Evolutionary conservation across 78 protist genomes (phyloP), one percentile per base, ranked within the genome.

Genomic region (Diacronema lutheri): DNA sequence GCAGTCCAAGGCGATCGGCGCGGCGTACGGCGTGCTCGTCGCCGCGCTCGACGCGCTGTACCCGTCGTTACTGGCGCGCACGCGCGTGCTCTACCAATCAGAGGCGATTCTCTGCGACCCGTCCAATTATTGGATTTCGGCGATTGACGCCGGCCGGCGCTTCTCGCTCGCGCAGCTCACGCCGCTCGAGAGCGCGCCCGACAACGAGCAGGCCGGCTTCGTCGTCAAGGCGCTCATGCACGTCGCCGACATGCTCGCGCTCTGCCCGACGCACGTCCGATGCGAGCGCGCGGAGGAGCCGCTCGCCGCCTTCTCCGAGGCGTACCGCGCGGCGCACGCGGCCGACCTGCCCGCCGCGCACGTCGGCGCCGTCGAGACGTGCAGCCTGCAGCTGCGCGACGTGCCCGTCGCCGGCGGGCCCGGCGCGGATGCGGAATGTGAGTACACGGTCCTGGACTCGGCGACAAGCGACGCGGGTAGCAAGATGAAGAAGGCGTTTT

Each of bases 401-500:
- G 7, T 14, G 40, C 79, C 26, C 38, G 5, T 9, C 23, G 58
- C 46, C 37, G 46, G 10, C 38, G 46, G 14, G n/a, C 14, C n/a
- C 46, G 46, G 2, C 26, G 73, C 37, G 14, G 79, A 71, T 37
- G 23, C 14, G 37, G 79, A 71, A 0, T 56, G n/a, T 1, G 79
- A 71, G 79, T 56, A 38, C 33, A 1, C 41, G 16, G 50, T 71
- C 21, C 58, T 71, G 4, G 79, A 71, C 79, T 0, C 16, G 35
- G 58, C 31, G 26, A 60, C 69, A 3, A 7, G 16, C 37, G 88
- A 85, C 76, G 83, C 64, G 33, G 66, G 66, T 64, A 86, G 86
- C 66, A 96, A 96, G 90, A 87, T 96, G 86, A 87, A 81, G 61
- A 76, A 85, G 61, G 94, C 95, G 21, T 90, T 16, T 81, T 92